Evolutionary conservation across 768 basidiomycete genomes (phyloP), one percentile per base, ranked within the genome.

Genomic region (Trametes maxima): DNA sequence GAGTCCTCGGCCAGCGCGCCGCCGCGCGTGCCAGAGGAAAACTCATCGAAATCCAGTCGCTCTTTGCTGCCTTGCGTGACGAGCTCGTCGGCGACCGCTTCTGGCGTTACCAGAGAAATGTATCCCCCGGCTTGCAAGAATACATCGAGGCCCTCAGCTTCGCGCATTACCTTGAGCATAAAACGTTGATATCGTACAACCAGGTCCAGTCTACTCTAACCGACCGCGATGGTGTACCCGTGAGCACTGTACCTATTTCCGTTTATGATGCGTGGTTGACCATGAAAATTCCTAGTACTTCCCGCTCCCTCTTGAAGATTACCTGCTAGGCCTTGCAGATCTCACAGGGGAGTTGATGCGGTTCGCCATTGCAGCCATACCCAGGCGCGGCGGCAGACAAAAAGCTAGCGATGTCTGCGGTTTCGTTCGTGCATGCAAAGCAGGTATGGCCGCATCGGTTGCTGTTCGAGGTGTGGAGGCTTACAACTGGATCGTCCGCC

Each of bases 311-410:
- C 71, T 85, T 36, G 86, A 89, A 42, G 95, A 98, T 70, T 98
- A 97, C 70, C 78, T 98, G 14, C 84, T 98, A 2, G 97, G 97
- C 5, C 76, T 98, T 28, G 92, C 93, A 7, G 97, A 99, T 74
- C 81, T 99, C 21, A 97, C 94, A 0, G 97, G 97, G 45, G 97
- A 99, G 75, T 84, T 98, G 24, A 98, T 98, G 97, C 84, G 96
- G 36, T 90, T 89, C 64, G 94, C 94, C 12, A 96, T 98, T 61
- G 91, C 93, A 47, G 85, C 90, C 47, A 85, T 94, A 43, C 77
- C 85, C 2, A 82, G 80, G 16, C 83, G 82, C 47, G 88, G 88
- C 2, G 89, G 88, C 3, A 83, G 85, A 12, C 74, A 77, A 59
- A 85, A 81, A 67, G 89, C 90, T 0, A 77, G 74, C 19, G 77